Conservation (phyloP, 371 early-diverging fungal genomes). For the Sporodiniella umbellata region DNA sequence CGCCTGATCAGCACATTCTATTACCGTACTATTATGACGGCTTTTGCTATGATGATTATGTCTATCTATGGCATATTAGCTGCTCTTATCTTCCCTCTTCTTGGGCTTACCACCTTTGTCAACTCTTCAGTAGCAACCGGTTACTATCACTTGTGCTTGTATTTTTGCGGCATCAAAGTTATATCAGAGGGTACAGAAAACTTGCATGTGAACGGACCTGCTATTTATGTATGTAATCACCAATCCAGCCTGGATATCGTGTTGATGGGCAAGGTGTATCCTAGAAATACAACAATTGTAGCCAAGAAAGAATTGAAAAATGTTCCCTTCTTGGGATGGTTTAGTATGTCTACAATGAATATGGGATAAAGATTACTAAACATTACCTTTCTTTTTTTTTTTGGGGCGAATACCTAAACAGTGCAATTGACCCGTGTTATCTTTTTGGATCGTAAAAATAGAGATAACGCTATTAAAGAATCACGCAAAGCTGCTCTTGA, state of each 20-base stretch:
- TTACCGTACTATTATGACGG: slow-evolving; percentile 24
- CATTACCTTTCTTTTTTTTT: too few species aligned
- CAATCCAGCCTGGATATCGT: slow-evolving; percentile 83
- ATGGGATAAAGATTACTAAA: too few species aligned
- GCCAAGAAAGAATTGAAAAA: slow-evolving; percentile 82
- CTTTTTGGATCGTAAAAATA: slow-evolving; percentile 88
- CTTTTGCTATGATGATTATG: slow-evolving; percentile 20
- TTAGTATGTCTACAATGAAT: too few species aligned
- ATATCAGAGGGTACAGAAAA: slow-evolving; percentile 63
- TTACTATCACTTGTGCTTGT: slow-evolving; percentile 46
- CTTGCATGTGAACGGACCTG: slow-evolving; percentile 50
- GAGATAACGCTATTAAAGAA: slow-evolving; percentile 73
- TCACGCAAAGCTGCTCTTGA: slow-evolving; percentile 72
- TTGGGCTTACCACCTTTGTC: slow-evolving; percentile 47
- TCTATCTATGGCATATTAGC: slow-evolving; percentile 47
- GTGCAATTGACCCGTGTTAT: slow-evolving; percentile 78
- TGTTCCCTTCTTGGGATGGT: slow-evolving; percentile 85
- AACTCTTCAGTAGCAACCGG: slow-evolving; percentile 63
- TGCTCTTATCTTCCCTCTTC: slow-evolving; percentile 39
- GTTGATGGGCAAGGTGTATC: slow-evolving; percentile 70
- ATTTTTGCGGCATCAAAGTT: slow-evolving; percentile 55
- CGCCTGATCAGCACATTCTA: slow-evolving; percentile 20
- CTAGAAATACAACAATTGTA: slow-evolving; percentile 68
- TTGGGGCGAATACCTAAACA: slow-evolving; percentile 23
- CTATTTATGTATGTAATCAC: slow-evolving; percentile 82